Evolutionary conservation across 176 grass and related monocot genomes (phyloP).

Genomic region (Secale cereale): DNA sequence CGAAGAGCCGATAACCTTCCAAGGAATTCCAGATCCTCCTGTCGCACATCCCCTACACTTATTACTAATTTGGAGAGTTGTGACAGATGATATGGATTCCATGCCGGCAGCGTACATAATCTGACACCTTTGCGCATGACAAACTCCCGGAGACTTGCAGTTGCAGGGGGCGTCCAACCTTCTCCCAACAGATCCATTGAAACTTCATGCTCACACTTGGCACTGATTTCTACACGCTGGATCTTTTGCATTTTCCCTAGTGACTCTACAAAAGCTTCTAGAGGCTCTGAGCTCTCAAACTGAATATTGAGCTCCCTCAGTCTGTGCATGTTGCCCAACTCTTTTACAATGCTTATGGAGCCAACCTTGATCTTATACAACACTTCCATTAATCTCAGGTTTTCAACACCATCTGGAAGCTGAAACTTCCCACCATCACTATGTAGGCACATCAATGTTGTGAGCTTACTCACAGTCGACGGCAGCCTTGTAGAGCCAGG

Average conservation of each 20-base stretch:
- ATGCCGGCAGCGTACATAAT: not conserved
- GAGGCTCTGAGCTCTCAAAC: accelerated
- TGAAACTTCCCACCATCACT: accelerated
- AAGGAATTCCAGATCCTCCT: not conserved
- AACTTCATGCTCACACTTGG: too few relatives aligned
- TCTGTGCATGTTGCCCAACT: not conserved
- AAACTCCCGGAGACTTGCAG: not conserved
- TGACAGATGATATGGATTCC: not conserved
- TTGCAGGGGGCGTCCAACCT: too few relatives aligned
- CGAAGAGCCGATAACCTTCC: not conserved
- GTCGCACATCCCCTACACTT: accelerated
- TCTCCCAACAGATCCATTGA: too few relatives aligned
- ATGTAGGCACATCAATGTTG: not conserved
- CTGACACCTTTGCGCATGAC: not conserved
- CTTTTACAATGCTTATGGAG: not conserved
- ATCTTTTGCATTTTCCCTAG: too few relatives aligned
- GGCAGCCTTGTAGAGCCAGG: not conserved
- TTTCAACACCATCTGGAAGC: not conserved
- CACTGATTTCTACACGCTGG: too few relatives aligned
- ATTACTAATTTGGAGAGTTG: not conserved
- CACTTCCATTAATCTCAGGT: not conserved
- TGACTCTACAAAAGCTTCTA: too few relatives aligned
- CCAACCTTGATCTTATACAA: not conserved
- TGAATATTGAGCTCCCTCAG: not conserved
- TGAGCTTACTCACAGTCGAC: not conserved